Conservation (phyloP, 345 rosid species). For the Sonneratia caseolaris region DNA sequence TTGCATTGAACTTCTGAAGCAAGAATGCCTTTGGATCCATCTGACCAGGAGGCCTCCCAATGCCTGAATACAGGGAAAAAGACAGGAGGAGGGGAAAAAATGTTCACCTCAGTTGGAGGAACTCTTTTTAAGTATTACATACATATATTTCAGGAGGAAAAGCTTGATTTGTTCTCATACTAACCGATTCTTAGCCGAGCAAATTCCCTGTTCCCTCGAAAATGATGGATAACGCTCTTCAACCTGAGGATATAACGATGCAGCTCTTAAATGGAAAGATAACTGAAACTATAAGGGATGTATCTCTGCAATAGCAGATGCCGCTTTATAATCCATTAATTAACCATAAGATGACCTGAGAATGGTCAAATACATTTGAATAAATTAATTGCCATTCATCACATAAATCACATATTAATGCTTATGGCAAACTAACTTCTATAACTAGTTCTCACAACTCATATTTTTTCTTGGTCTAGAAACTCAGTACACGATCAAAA, state of each 20-base stretch:
- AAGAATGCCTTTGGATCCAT: slow-evolving; percentile 96
- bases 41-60: slow-evolving; percentile 86
- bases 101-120: not conserved
- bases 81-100: not conserved
- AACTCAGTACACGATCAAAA: not conserved
- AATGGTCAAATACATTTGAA: not conserved
- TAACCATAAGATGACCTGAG: not conserved
- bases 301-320: not conserved
- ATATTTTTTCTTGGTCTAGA: not conserved
- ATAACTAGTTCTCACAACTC: not conserved
- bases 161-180: slow-evolving; percentile 11
- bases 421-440: not conserved
- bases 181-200: slow-evolving; percentile 79
- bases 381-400: not conserved
- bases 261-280: not conserved
- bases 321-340: not conserved
- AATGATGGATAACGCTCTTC: slow-evolving; percentile 64
- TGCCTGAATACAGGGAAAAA: slow-evolving; percentile 29
- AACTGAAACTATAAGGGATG: not conserved
- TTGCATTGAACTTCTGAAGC: slow-evolving; percentile 68
- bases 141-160: not conserved
- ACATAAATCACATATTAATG: not conserved
- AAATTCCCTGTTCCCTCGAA: slow-evolving; percentile 72
- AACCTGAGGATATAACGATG: slow-evolving; percentile 23
- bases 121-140: not conserved